phyloP scores from a whole-genome alignment of 352 stramenopile genomes.

The Phytophthora cactorum region DNA sequence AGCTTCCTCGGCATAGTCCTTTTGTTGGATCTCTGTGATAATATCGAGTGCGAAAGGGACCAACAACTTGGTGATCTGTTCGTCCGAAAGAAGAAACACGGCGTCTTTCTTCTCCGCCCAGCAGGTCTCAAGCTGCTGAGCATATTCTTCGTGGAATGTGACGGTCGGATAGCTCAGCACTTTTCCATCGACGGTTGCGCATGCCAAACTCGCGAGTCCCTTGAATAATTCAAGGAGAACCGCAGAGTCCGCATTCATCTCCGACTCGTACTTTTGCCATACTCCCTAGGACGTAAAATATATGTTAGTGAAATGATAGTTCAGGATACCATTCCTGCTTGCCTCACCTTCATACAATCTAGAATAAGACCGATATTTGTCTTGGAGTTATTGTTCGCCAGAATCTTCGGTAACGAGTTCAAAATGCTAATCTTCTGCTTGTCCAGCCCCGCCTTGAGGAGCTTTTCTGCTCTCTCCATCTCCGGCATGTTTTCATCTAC shows the following conservation, averaged over 20 bases:
- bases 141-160: constrained; percentile 73
- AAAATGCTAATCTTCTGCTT: constrained; percentile 86
- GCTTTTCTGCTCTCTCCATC: constrained; percentile 79
- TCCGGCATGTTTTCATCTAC: constrained; percentile 85
- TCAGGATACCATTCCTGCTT: neutral
- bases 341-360: constrained; percentile 76
- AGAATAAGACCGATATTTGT: constrained; percentile 63
- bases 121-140: constrained; percentile 49
- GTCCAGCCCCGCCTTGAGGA: constrained; percentile 78
- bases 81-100: constrained; percentile 75
- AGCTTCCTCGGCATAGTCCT: constrained; percentile 74
- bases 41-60: constrained; percentile 77
- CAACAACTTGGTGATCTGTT: constrained; percentile 79
- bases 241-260: constrained; percentile 45
- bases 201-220: constrained; percentile 58
- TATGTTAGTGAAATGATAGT: constrained; percentile 1
- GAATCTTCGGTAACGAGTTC: constrained; percentile 67
- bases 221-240: constrained; percentile 72
- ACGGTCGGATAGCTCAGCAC: constrained; percentile 61
- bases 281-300: constrained; percentile 34
- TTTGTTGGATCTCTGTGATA: constrained; percentile 77
- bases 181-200: constrained; percentile 75
- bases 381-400: constrained; percentile 80
- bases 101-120: constrained; percentile 61
- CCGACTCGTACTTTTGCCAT: constrained; percentile 76